phyloP scores from a whole-genome alignment of 495 filamentous ascomycete species.

The Patellaria atrata region DNA sequence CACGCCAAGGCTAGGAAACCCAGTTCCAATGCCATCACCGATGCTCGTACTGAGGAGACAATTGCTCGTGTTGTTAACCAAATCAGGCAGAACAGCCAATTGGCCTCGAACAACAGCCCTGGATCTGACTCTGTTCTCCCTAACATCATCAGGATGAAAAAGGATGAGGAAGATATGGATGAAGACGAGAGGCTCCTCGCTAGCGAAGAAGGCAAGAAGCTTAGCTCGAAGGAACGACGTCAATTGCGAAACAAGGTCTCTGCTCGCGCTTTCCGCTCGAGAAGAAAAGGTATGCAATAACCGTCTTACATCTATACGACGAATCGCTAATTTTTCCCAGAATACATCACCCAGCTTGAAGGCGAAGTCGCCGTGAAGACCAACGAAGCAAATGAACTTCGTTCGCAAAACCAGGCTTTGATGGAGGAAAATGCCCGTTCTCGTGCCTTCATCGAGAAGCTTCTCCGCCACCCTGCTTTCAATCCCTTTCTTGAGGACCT shows the following conservation, averaged over 20 bases:
- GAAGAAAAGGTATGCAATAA: constrained; percentile 70
- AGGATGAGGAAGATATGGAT: constrained; percentile 97
- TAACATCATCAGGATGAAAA: constrained; percentile 47
- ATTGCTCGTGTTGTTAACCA: constrained; percentile 73
- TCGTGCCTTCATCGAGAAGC: constrained; percentile 61
- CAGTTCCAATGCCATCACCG: constrained; percentile 6
- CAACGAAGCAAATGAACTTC: constrained; percentile 57
- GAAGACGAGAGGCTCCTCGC: constrained; percentile 87
- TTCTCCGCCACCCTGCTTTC: constrained; percentile 79
- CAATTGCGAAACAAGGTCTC: constrained; percentile 98
- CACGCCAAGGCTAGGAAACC: constrained; percentile 20
- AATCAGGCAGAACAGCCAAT: constrained; percentile 55
- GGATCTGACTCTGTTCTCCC: constrained; percentile 33
- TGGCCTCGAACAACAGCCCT: constrained; percentile 36
- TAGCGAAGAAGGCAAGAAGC: constrained; percentile 94
- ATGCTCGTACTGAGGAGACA: constrained; percentile 48
- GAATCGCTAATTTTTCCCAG: constrained; percentile 44
- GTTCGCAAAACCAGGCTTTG: constrained; percentile 55
- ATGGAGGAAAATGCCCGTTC: constrained; percentile 68
- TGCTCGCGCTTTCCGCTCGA: constrained; percentile 84
- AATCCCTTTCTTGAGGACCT: constrained; percentile 65
- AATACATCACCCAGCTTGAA: constrained; percentile 92
- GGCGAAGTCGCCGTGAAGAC: constrained; percentile 59
- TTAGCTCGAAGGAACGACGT: constrained; percentile 83
- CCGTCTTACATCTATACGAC: not conserved